Conservation (phyloP, 495 filamentous ascomycete genomes). For the Xylaria acuta region DNA sequence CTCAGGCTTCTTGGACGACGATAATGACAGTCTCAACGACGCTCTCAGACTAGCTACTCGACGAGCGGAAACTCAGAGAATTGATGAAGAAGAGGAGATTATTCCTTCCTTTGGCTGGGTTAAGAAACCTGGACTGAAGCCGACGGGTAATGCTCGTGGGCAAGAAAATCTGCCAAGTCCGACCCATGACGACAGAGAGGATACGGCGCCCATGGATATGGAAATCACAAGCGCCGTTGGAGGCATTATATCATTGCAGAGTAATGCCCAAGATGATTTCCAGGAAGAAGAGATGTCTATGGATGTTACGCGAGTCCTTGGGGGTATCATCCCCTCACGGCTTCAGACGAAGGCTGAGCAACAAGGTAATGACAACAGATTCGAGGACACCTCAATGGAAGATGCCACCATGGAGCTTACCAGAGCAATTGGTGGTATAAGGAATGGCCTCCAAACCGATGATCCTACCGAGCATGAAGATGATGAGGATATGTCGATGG, state of each 20-base stretch:
- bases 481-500: constrained; percentile 80
- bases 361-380: constrained; percentile 35
- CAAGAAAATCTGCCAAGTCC: constrained; percentile 24
- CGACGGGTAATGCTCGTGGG: constrained; percentile 23
- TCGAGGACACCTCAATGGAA: constrained; percentile 44
- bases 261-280: constrained; percentile 39
- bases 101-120: constrained; percentile 68
- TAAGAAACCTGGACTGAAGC: constrained; percentile 39
- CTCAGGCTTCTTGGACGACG: constrained; percentile 59
- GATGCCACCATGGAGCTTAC: constrained; percentile 75
- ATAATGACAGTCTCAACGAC: constrained; percentile 73
- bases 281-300: constrained; percentile 75
- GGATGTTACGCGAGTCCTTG: constrained; percentile 84
- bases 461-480: constrained; percentile 38
- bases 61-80: constrained; percentile 71
- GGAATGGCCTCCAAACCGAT: constrained; percentile 33
- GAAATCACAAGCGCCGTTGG: constrained; percentile 64
- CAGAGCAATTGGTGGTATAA: constrained; percentile 72
- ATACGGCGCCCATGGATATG: constrained; percentile 52
- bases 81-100: constrained; percentile 81
- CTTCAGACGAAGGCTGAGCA: constrained; percentile 36
- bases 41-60: constrained; percentile 76
- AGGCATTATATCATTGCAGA: constrained; percentile 55
- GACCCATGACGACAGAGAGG: constrained; percentile 25
- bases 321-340: constrained; percentile 72